phyloP scores from a whole-genome alignment of 805 yeast genomes.

The Wickerhamiella australiensis region DNA sequence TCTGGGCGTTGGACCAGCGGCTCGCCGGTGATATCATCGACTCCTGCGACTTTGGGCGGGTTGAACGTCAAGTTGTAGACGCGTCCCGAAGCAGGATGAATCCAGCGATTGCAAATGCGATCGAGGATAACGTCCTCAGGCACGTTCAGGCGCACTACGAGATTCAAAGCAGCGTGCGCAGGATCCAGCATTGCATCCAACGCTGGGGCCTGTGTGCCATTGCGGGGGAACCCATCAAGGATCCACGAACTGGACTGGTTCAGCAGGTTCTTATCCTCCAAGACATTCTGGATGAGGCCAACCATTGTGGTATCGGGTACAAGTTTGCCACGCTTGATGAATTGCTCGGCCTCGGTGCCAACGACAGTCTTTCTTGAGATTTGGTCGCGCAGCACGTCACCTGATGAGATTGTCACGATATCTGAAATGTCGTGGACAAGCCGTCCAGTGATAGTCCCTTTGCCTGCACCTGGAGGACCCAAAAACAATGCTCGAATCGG shows the following conservation, averaged over 20 bases:
- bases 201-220: conserved; percentile 53
- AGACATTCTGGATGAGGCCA: conserved; percentile 40
- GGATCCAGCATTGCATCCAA: conserved; percentile 36
- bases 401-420: conserved; percentile 60
- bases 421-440: conserved; percentile 43
- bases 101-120: conserved; percentile 75
- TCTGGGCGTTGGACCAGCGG: conserved; percentile 68
- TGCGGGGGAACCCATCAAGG: conserved; percentile 88
- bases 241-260: conserved; percentile 46
- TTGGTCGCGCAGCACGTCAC: conserved; percentile 66
- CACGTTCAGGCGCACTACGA: conserved; percentile 78
- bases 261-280: conserved; percentile 36
- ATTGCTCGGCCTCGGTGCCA: conserved; percentile 37
- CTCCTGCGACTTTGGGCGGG: conserved; percentile 74
- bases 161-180: conserved; percentile 39
- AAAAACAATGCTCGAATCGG: conserved; percentile 41
- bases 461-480: conserved; percentile 95
- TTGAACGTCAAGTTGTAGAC: conserved; percentile 76
- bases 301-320: conserved; percentile 67
- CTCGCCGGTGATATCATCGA: conserved; percentile 85
- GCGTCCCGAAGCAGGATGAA: conserved; percentile 74
- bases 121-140: conserved; percentile 73
- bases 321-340: conserved; percentile 51
- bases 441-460: conserved; percentile 74
- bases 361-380: conserved; percentile 42